These are phyloP conservation scores for Strobilomyces confusus DNA, from an alignment of 768 basidiomycete genomes.

Conservation along the genomic window DNA sequence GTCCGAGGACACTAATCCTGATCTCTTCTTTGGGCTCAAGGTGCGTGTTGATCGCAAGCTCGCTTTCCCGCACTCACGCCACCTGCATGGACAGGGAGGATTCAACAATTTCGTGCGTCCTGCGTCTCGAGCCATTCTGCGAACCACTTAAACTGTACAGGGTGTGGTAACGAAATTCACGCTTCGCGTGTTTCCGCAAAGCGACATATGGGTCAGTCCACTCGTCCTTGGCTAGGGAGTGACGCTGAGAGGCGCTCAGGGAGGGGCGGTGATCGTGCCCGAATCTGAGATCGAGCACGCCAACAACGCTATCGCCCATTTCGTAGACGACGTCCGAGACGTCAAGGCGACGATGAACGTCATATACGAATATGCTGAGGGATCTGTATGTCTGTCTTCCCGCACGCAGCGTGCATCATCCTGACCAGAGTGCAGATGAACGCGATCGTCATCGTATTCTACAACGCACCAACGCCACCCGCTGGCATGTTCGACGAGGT, in stretches of 20 bases:
- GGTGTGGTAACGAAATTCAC: not conserved
- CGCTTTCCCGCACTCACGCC: not conserved
- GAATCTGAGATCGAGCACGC: not conserved
- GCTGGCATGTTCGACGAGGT: not conserved
- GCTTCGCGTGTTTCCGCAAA: not conserved
- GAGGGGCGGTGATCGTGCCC: not conserved
- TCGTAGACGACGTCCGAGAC: not conserved
- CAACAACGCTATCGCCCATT: not conserved
- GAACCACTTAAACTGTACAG: not conserved
- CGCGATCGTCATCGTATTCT: not conserved
- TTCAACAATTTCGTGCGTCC: not conserved
- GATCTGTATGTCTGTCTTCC: not conserved
- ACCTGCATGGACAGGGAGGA: not conserved
- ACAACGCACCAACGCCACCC: not conserved
- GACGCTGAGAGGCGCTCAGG: not conserved
- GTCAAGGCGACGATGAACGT: not conserved
- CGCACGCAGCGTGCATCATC: not conserved
- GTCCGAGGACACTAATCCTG: not conserved
- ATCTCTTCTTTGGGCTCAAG: not conserved
- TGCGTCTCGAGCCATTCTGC: not conserved
- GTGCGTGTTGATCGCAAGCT: not conserved
- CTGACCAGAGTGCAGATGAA: not conserved
- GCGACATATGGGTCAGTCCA: not conserved
- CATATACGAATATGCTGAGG: not conserved
- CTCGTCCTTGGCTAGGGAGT: not conserved